A percentile compares a stretch with the other conserved stretches of the same genome.
phyloP scores from a whole-genome alignment of 805 yeast genomes.

The Starmera caribaea region DNA sequence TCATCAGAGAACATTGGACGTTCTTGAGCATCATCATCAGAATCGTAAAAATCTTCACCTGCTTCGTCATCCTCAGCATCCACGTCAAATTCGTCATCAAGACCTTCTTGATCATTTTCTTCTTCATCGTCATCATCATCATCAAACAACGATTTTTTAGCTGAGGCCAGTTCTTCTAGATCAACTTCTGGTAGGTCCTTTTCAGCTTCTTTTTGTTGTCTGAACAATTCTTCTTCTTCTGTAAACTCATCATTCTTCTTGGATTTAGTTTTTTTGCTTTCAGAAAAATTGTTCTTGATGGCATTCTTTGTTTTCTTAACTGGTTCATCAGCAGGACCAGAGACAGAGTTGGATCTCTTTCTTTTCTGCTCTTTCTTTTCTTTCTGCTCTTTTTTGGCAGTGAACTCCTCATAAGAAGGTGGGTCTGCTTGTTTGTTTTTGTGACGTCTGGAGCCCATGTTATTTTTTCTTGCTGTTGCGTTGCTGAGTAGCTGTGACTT shows the following conservation, averaged over 20 bases:
- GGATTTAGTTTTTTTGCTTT: constrained; percentile 1
- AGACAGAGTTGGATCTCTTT: constrained; percentile 22
- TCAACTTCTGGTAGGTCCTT: constrained; percentile 56
- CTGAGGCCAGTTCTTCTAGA: constrained; percentile 52
- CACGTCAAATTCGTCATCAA: constrained; percentile 45
- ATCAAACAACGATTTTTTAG: constrained; percentile 70
- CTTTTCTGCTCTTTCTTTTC: constrained; percentile 25
- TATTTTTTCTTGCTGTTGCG: neutral
- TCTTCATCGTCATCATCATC: constrained; percentile 44
- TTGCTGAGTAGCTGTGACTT: neutral
- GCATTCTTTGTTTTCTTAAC: constrained; percentile 13
- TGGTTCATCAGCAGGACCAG: constrained; percentile 17
- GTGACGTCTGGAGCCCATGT: constrained; percentile 83
- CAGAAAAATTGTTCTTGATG: neutral
- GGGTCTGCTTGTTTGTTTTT: constrained; percentile 91
- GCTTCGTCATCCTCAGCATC: constrained; percentile 39
- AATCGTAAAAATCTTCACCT: constrained; percentile 37
- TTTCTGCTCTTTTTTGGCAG: constrained; percentile 35
- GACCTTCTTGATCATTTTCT: constrained; percentile 20
- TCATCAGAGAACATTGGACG: constrained; percentile 80
- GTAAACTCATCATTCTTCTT: constrained; percentile 9
- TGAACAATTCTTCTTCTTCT: constrained; percentile 10
- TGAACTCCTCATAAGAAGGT: constrained; percentile 80
- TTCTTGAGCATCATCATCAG: constrained; percentile 32
- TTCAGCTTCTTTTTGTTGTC: constrained; percentile 27